phyloP scores from a whole-genome alignment of 805 yeast genomes.

The Myxozyma geophila region DNA sequence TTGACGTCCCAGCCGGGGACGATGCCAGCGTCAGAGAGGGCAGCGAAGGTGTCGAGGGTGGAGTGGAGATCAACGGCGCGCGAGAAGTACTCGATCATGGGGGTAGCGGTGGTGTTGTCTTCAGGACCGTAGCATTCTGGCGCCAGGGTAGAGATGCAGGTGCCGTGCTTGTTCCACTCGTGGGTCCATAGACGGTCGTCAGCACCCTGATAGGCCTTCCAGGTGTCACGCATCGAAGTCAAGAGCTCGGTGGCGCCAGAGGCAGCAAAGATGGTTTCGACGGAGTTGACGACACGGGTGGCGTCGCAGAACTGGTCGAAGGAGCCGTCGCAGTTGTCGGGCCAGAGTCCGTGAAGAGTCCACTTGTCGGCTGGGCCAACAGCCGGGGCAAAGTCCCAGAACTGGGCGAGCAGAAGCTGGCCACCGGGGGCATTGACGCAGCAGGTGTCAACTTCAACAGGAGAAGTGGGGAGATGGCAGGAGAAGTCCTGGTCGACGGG shows the following conservation, averaged over 20 bases:
- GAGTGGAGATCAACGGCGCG: conserved; percentile 63
- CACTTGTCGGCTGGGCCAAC: conserved; percentile 72
- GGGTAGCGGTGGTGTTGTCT: conserved; percentile 42
- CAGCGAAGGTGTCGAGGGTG: conserved; percentile 66
- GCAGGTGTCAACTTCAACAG: conserved; percentile 56
- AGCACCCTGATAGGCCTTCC: conserved; percentile 76
- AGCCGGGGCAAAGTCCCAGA: conserved; percentile 86
- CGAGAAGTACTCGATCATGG: conserved; percentile 72
- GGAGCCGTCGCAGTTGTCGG: conserved; percentile 83
- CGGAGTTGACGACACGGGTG: conserved; percentile 58
- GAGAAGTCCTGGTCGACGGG: conserved; percentile 18
- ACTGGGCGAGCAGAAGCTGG: conserved; percentile 79
- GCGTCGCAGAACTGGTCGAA: conserved; percentile 79
- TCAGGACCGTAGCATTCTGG: conserved; percentile 65
- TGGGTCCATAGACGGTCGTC: conserved; percentile 82
- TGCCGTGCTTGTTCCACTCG: conserved; percentile 93
- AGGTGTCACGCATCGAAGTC: conserved; percentile 58
- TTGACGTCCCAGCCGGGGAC: conserved; percentile 63
- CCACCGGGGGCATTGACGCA: conserved; percentile 92
- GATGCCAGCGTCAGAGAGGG: conserved; percentile 71
- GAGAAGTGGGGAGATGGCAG: conserved; percentile 27
- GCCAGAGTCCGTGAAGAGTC: conserved; percentile 89
- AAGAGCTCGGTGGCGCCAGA: conserved; percentile 56
- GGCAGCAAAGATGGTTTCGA: conserved; percentile 51
- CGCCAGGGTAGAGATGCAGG: conserved; percentile 81